phyloP scores from a whole-genome alignment of 306 rosid species.

The Canavalia ensiformis region DNA sequence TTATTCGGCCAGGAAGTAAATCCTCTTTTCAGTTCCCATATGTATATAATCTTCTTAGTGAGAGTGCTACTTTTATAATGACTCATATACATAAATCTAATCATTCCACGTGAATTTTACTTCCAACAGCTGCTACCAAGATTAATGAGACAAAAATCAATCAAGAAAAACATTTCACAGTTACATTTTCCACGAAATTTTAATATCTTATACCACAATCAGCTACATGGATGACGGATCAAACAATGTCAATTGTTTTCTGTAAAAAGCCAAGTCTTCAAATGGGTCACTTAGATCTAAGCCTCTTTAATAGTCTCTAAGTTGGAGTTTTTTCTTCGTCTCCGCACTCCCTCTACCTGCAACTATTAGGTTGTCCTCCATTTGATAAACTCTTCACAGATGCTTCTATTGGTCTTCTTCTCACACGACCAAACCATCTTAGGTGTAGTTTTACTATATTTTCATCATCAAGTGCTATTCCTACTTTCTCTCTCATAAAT shows the following conservation, averaged over 20 bases:
- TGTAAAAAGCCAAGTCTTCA: not conserved
- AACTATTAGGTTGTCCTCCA: too few relatives aligned
- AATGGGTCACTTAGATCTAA: not conserved
- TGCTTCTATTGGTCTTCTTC: not conserved
- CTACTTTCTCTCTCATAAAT: too few relatives aligned
- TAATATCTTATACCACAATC: not conserved
- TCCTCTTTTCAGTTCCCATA: conserved; percentile 3
- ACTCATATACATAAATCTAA: not conserved
- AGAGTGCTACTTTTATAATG: not conserved
- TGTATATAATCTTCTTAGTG: not conserved
- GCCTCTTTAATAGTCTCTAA: too few relatives aligned
- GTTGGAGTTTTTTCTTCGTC: too few relatives aligned
- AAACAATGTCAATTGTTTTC: not conserved
- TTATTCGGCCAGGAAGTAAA: not conserved
- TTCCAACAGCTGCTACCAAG: not conserved
- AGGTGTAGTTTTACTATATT: too few relatives aligned
- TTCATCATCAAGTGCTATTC: too few relatives aligned
- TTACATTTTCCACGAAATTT: not conserved
- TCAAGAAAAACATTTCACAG: not conserved
- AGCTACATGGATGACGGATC: not conserved
- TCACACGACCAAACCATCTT: too few relatives aligned
- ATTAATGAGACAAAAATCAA: conserved; percentile 12
- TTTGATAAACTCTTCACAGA: too few relatives aligned
- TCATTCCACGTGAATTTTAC: conserved; percentile 6
- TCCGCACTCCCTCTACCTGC: too few relatives aligned